These are phyloP conservation scores for Mycena citricolor DNA, from an alignment of 1,284 basidiomycete genomes.

Conservation along the genomic window DNA sequence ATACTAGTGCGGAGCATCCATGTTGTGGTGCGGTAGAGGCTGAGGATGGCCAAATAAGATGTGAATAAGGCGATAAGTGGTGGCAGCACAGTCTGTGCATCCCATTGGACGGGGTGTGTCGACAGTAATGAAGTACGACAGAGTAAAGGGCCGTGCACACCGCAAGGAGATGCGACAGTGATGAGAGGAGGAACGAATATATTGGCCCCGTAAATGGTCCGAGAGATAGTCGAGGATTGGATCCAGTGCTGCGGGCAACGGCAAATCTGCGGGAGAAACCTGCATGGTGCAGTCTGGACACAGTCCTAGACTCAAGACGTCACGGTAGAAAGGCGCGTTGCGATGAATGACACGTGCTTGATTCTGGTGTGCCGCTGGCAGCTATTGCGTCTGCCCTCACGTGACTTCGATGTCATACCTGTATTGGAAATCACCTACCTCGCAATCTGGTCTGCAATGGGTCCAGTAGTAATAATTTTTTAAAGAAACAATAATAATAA, in stretches of 20 bases:
- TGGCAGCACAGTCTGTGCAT: constrained; percentile 65
- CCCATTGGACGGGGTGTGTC: constrained; percentile 58
- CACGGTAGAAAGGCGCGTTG: neutral
- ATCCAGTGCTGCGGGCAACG: constrained; percentile 44
- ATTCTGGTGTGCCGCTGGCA: no score
- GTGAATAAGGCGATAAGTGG: constrained; percentile 69
- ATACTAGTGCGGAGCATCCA: constrained; percentile 68
- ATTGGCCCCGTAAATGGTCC: constrained; percentile 51
- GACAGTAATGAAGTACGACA: constrained; percentile 47
- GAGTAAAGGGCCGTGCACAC: constrained; percentile 49
- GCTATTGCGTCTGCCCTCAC: no score
- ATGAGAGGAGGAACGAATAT: constrained; percentile 49
- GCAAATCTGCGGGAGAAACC: constrained; percentile 29
- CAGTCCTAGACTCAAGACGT: constrained; percentile 2
- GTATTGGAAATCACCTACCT: no score
- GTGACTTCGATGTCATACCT: no score
- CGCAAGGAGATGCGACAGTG: constrained; percentile 53
- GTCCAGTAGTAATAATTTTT: no score
- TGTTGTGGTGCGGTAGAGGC: constrained; percentile 70
- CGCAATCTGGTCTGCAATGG: no score
- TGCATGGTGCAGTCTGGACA: constrained; percentile 8
- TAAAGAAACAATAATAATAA: no score
- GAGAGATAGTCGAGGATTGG: constrained; percentile 55
- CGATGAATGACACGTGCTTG: no score
- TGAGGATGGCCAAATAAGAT: constrained; percentile 71